phyloP scores from a whole-genome alignment of 768 basidiomycete species.

The Pilatotrama ljubarskyi region DNA sequence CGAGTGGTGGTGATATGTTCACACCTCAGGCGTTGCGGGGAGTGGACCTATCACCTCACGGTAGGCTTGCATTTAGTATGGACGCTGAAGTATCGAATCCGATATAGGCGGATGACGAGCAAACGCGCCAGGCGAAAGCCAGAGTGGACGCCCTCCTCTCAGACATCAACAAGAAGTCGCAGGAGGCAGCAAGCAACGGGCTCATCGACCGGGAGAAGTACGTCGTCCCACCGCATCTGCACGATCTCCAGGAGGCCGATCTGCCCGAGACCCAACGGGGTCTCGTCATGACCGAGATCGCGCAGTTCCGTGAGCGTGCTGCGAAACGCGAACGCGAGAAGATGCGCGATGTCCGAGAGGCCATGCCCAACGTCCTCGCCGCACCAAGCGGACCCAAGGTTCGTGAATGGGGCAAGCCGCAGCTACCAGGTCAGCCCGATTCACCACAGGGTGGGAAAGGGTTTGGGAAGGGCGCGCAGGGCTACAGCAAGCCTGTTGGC shows the following conservation, averaged over 20 bases:
- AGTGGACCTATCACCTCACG: not conserved
- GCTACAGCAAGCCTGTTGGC: constrained; percentile 75
- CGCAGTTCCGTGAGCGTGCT: constrained; percentile 91
- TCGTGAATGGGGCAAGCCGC: constrained; percentile 78
- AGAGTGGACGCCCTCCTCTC: constrained; percentile 65
- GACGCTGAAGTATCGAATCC: not conserved
- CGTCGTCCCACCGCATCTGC: constrained; percentile 92
- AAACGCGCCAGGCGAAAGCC: constrained; percentile 58
- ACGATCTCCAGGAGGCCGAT: constrained; percentile 95
- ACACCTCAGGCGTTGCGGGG: not conserved
- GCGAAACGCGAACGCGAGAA: constrained; percentile 92
- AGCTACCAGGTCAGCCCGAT: constrained; percentile 26
- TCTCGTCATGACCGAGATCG: constrained; percentile 94
- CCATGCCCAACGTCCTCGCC: constrained; percentile 36
- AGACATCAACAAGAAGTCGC: constrained; percentile 71
- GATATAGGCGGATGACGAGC: constrained; percentile 68
- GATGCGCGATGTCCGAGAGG: constrained; percentile 69
- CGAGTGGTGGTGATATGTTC: not conserved
- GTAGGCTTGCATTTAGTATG: not conserved
- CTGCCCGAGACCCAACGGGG: constrained; percentile 92
- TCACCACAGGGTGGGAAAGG: constrained; percentile 43
- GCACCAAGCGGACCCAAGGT: constrained; percentile 74
- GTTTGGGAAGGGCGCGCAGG: constrained; percentile 69
- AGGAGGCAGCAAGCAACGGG: constrained; percentile 75
- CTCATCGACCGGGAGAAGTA: constrained; percentile 83